Base-by-base conservation (phyloP, 2,329 filamentous ascomycete species). In the Penicillium sp. region DNA sequence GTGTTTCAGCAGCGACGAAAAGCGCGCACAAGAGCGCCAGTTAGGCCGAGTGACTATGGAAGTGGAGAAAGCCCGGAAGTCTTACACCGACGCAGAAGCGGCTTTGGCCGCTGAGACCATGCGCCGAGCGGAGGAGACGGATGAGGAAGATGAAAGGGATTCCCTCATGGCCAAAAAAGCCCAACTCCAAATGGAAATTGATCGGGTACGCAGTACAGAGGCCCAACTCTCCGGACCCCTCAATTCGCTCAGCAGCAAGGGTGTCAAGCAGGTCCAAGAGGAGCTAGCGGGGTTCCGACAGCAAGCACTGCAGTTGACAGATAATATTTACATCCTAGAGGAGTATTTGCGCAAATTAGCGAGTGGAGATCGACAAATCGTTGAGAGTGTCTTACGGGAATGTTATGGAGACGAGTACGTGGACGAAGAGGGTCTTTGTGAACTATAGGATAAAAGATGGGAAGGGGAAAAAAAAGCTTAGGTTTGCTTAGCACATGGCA, bases 1-100 rank as follows among this genome's bases (percentile, higher is more conserved):
- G 87, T 82, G 80, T 62, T 89, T 89, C 69, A 78, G 74, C 19
- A 84, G 80, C 29, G 84, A 88, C 53, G 83, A 83, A 67, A 81
- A 78, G 68, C 81, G 79, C 48, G 70, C 73, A 19, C 77, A 75
- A 56, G 75, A 83, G 49, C 65, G 60, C 17, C 66, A 66, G 40
- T 59, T 71, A 50, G 64, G 47, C 46, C 63, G 65, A 62, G 54
- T 75, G 49, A 54, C 57, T 46, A 62, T 60, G 45, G 72, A 75
- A 49, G 65, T 71, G 66, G 70, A 70, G 58, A 67, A 67, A 46
- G 56, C 66, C 13, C 63, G 64, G 48, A 68, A 64, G 46, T 62
- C 62, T 15, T 67, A 57, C 47, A 70, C 75, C 52, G 72, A 71
- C 19, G 65, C 72, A 33, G 68, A 74, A 60, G 71, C 68, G 47